Percentiles rank a stretch among this genome's conserved stretches.
Conservation (phyloP, 2,329 filamentous ascomycete species). For the Colletotrichum plurivorum region DNA sequence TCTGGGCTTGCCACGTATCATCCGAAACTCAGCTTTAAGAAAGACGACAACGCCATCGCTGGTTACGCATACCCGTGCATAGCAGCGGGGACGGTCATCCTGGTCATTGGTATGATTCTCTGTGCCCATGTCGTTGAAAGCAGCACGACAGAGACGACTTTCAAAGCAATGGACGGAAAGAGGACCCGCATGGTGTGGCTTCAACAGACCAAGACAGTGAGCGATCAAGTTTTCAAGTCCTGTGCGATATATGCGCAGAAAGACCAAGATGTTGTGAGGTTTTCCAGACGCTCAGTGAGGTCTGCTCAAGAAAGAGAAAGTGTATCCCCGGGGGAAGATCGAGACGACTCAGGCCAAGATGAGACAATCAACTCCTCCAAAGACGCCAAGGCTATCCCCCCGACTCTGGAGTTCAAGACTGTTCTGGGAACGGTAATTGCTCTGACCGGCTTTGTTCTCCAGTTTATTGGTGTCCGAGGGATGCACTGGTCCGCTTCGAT, state of each 20-base stretch:
- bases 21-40: neutral
- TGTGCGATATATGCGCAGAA: neutral
- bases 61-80: neutral
- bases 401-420: neutral
- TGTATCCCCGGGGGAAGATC: neutral
- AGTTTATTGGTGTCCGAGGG: neutral
- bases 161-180: neutral
- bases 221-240: neutral
- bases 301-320: neutral
- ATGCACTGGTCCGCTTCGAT: neutral
- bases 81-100: neutral
- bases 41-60: neutral
- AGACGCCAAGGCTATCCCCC: too few species aligned
- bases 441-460: neutral
- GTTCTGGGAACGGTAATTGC: neutral
- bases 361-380: neutral
- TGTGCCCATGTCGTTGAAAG: conserved; percentile 1
- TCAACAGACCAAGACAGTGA: conserved; percentile 3
- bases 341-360: neutral
- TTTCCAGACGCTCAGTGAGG: neutral
- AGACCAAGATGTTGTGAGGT: neutral
- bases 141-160: neutral
- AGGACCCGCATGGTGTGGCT: neutral
- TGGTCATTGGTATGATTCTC: neutral
- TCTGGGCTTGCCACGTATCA: neutral